These are phyloP conservation scores for Magnusiomyces tetraspermus DNA, from an alignment of 1,139 yeast genomes.

Conservation along the genomic window DNA sequence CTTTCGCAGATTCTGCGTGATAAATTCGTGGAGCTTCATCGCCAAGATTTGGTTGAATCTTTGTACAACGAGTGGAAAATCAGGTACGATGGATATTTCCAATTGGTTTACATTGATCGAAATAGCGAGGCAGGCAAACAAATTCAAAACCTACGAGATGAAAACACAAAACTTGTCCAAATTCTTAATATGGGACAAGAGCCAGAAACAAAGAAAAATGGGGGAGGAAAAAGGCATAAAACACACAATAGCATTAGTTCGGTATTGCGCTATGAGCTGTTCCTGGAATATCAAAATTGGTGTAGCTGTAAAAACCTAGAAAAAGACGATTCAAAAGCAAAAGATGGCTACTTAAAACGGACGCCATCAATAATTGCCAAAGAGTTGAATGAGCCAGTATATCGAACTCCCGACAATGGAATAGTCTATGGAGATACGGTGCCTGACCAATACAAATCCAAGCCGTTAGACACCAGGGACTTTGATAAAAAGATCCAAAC, in stretches of 20 bases:
- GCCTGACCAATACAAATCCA: not conserved
- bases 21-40: conserved; percentile 71
- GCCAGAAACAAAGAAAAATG: conserved; percentile 11
- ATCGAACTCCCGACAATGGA: not conserved
- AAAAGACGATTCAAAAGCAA: not conserved
- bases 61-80: conserved; percentile 67
- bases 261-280: not conserved
- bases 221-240: not conserved
- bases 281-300: conserved; percentile 1
- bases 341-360: not conserved
- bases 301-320: not conserved
- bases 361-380: conserved; percentile 13
- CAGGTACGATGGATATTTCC: conserved; percentile 57
- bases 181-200: conserved; percentile 49
- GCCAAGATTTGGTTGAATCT: conserved; percentile 53
- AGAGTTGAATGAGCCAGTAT: conserved; percentile 8
- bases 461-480: not conserved
- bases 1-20: conserved; percentile 72
- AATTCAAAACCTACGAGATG: conserved; percentile 14
- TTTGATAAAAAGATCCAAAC: too few species aligned
- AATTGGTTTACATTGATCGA: conserved; percentile 39
- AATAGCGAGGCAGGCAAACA: conserved; percentile 35
- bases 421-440: not conserved
- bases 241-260: not conserved
- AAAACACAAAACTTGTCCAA: not conserved